phyloP scores from a whole-genome alignment of 371 early-diverging fungal species.

The Zopfochytrium polystomum region DNA sequence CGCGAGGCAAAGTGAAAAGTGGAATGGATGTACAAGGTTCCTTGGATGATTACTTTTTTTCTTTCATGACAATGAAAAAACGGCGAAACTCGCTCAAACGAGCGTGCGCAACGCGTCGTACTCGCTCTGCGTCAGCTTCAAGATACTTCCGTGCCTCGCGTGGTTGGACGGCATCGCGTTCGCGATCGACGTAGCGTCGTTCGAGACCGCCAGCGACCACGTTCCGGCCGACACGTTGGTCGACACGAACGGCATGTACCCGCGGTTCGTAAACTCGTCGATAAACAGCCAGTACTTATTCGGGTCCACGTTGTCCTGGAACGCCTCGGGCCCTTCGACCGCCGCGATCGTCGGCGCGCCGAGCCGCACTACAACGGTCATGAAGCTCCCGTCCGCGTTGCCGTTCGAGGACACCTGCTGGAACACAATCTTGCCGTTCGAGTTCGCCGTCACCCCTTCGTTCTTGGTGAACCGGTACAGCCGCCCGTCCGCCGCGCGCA shows the following conservation, averaged over 20 bases:
- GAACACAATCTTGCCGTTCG: not conserved
- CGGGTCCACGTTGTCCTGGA: not conserved
- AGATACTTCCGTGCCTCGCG: not conserved
- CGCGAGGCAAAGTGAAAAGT: no score
- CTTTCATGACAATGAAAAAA: no score
- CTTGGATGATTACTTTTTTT: no score
- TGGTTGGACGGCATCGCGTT: not conserved
- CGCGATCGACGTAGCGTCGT: not conserved
- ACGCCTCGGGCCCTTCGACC: not conserved
- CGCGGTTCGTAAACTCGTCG: not conserved
- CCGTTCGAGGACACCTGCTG: not conserved
- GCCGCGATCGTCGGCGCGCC: not conserved
- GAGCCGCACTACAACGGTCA: not conserved
- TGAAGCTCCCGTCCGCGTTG: not conserved
- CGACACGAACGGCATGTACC: not conserved
- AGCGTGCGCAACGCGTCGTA: not conserved
- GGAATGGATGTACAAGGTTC: no score
- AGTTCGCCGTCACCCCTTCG: not conserved
- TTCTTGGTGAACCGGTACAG: slow-evolving; percentile 1
- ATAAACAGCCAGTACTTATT: not conserved
- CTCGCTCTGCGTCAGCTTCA: not conserved
- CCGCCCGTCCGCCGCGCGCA: not conserved
- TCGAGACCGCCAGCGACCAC: not conserved
- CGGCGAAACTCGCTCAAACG: no score
- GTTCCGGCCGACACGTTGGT: not conserved